These are phyloP conservation scores for Arthrobotrys iridis DNA, from an alignment of 2,329 filamentous ascomycete genomes.

Conservation along the genomic window DNA sequence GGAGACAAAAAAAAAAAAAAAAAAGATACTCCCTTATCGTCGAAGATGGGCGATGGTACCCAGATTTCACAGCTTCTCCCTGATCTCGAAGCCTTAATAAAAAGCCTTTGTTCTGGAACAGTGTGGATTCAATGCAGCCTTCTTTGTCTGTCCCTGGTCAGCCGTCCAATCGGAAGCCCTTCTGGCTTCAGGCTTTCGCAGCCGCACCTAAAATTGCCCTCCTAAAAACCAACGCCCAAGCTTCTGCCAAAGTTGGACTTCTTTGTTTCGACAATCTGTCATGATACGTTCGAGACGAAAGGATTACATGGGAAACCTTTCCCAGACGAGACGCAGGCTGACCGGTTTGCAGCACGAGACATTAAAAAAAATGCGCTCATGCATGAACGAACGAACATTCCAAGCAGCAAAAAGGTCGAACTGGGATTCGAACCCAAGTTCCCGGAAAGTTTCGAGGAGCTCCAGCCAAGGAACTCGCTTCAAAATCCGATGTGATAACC, in stretches of 20 bases:
- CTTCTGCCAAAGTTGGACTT: too few relatives aligned
- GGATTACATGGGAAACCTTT: neutral
- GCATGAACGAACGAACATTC: neutral
- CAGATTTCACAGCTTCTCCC: neutral
- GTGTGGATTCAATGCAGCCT: slow-evolving; percentile 21
- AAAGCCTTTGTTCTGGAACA: slow-evolving; percentile 25
- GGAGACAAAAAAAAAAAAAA: neutral
- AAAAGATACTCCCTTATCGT: neutral
- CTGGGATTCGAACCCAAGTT: slow-evolving; percentile 49
- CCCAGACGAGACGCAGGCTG: neutral
- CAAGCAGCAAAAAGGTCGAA: slow-evolving; percentile 38
- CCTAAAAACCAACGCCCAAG: too few relatives aligned
- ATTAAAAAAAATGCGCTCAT: neutral
- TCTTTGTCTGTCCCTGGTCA: slow-evolving; percentile 2
- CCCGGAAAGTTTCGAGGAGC: slow-evolving; percentile 31
- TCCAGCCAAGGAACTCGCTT: slow-evolving; percentile 6
- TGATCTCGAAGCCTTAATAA: neutral
- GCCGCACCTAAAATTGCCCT: slow-evolving; percentile 33
- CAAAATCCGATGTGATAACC: slow-evolving; percentile 53
- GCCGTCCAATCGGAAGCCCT: slow-evolving; percentile 11
- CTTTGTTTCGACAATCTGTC: neutral
- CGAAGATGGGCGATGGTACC: neutral
- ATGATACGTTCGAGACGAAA: slow-evolving; percentile 8
- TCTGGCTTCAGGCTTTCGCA: slow-evolving; percentile 20
- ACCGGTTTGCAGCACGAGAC: neutral